Evolutionary conservation across 2,329 filamentous ascomycete species (phyloP), one percentile per base, ranked within the genome.

Genomic region (Exophiala oligosperma): DNA sequence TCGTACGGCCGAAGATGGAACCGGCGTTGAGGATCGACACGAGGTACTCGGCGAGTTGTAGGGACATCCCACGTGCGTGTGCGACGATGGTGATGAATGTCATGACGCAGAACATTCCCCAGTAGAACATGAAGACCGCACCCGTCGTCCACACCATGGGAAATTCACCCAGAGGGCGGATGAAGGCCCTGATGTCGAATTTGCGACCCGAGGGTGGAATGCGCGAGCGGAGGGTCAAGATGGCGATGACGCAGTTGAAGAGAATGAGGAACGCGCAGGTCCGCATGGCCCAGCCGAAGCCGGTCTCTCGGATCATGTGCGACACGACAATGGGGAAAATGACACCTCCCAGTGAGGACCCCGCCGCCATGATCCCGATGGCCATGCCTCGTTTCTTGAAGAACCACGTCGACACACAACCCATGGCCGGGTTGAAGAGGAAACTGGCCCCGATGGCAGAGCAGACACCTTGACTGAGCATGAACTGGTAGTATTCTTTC

Each of bases 251-350:
- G 60, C 83, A 76, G 59, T 84, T 73, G 55, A 76, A 79, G 59
- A 90, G 79, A 61, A 89, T 85, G 49, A 88, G 73, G 56, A 89
- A 84, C 12, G 83, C 74, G 24, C 74, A 76, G 49, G 79, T 79
- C 7, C 83, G 77, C 75, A 86, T 83, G 0, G 81, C 72, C 85
- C 83, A 87, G 40, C 74, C 69, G 65, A 84, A 82, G 35, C 83
- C 81, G 52, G 84, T 73, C 49, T 75, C 35, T 0, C 74, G 74
- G 47, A 87, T 80, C 23, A 87, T 70, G 35, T 78, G 77, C 1
- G 77, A 72, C 11, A 86, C 77, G 79, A 87, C 84, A 65, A 87
- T 85, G 0, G 85, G 84, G 49, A 86, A 80, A 37, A 86, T 78
- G 14, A 87, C 81, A 7, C 83, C 83, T 2, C 83, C 83, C 4